Evolutionary conservation across 208 protist genomes (phyloP), one percentile per base, ranked within the genome.

Genomic region (Vickermania spadyakhi): DNA sequence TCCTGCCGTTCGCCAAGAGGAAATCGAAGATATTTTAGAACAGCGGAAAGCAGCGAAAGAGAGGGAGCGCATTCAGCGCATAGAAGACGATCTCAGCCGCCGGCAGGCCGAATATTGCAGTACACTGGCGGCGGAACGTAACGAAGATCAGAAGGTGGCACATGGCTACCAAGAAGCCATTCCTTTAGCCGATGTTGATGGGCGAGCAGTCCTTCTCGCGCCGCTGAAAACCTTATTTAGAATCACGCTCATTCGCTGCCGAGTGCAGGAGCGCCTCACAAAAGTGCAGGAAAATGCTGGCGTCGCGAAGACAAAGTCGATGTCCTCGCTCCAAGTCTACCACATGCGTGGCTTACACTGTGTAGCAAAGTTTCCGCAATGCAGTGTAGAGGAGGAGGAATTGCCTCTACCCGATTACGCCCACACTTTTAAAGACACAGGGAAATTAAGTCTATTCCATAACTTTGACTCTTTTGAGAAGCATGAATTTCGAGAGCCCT

Each of bases 181-280:
- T 0, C 68, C 62, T 0, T 31, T 63, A 14, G 58, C 64, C 23
- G 73, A 79, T 62, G 68, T 79, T 27, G 60, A 71, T 28, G 73
- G 51, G 5, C 62, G 65, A 0, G 50, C 56, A 14, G 45, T 60
- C 31, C 50, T 75, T 0, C 54, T 71, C 23, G 31, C 50, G 1
- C 68, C 73, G n/a, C 27, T 79, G 0, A 56, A 66, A 26, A 71
- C 62, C 21, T 52, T 79, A 3, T 56, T 79, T 27, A 60, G 56
- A 22, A 72, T 79, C n/a, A 52, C 72, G 0, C 64, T 72, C 0
- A 23, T 64, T 2, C 56, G 73, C n/a, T 63, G 60, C 28, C 59
- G 73, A 0, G 51, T 79, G 0, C 28, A 62, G 2, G 52, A 51
- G 25, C 60, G 68, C 0, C 58, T 79, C 23, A 22, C 29, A 2